These are phyloP conservation scores for Eutrema japonicum DNA, from an alignment of 345 rosid species.

Conservation along the genomic window DNA sequence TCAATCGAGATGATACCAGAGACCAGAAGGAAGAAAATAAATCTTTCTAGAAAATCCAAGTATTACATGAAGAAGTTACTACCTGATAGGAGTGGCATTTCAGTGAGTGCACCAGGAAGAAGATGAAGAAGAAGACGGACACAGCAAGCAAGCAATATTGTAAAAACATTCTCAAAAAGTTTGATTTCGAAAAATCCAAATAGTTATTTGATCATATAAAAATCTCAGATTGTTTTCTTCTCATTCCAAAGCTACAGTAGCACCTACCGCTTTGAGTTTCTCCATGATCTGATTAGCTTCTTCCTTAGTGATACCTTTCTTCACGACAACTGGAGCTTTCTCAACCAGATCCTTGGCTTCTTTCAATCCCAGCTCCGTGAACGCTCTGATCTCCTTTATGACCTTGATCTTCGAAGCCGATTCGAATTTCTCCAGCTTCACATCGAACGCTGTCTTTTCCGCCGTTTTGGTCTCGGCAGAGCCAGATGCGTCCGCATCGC, in stretches of 20 bases:
- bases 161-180: conserved; percentile 11
- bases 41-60: conserved; percentile 76
- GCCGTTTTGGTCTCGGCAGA: conserved; percentile 50
- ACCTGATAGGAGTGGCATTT: conserved; percentile 72
- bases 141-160: background rate
- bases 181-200: conserved; percentile 8
- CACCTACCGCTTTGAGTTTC: conserved; percentile 78
- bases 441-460: conserved; percentile 79
- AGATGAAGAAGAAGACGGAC: conserved; percentile 13
- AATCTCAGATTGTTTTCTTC: background rate
- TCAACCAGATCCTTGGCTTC: conserved; percentile 89
- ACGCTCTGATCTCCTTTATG: conserved; percentile 75
- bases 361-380: conserved; percentile 84
- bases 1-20: conserved; percentile 72
- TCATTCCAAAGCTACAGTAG: conserved; percentile 76
- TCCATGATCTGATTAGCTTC: conserved; percentile 65
- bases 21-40: conserved; percentile 66
- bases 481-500: conserved; percentile 40
- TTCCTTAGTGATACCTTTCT: conserved; percentile 71
- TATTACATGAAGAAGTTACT: conserved; percentile 74
- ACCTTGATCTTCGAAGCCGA: conserved; percentile 72
- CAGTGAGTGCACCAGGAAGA: conserved; percentile 21
- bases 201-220: conserved; percentile 1
- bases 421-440: conserved; percentile 88
- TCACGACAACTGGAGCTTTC: conserved; percentile 75